These are phyloP conservation scores for Pelargonium myrrhifolium DNA, from an alignment of 441 rosid genomes.

Conservation along the genomic window DNA sequence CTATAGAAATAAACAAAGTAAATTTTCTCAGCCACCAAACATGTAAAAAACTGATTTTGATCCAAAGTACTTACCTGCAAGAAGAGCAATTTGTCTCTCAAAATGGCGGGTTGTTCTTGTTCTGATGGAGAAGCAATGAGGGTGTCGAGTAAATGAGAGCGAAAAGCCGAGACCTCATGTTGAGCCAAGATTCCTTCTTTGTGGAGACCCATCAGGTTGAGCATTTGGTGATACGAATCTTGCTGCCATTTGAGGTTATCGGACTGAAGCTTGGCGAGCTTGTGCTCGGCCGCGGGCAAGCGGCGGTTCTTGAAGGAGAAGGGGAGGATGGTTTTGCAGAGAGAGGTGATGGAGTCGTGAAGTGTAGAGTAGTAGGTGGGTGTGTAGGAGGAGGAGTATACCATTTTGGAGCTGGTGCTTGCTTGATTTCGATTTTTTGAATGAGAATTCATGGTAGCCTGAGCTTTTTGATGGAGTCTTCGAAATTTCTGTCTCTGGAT, in stretches of 20 bases:
- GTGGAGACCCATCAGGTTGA: slow-evolving; percentile 58
- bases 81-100: slow-evolving; percentile 61
- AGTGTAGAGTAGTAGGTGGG: slow-evolving; percentile 70
- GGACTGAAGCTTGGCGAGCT: slow-evolving; percentile 51
- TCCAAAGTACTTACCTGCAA: slow-evolving; percentile 39
- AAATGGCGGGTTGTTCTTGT: slow-evolving; percentile 40
- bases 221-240: slow-evolving; percentile 64
- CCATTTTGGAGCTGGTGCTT: slow-evolving; percentile 29
- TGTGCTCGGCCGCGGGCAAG: slow-evolving; percentile 42
- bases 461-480: no score
- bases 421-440: no score
- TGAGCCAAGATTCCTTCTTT: slow-evolving; percentile 56
- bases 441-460: no score
- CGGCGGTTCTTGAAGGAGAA: slow-evolving; percentile 57
- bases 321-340: slow-evolving; percentile 68
- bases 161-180: slow-evolving; percentile 45
- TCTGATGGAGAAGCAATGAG: slow-evolving; percentile 47
- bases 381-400: slow-evolving; percentile 55
- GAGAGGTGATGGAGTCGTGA: slow-evolving; percentile 69
- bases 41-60: not conserved
- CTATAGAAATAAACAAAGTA: slow-evolving; percentile 18
- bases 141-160: slow-evolving; percentile 55
- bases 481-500: no score
- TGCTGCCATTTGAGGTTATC: slow-evolving; percentile 81
- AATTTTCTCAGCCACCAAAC: not conserved